phyloP scores from a whole-genome alignment of 2,329 filamentous ascomycete species.

The Podosphaera fusca region DNA sequence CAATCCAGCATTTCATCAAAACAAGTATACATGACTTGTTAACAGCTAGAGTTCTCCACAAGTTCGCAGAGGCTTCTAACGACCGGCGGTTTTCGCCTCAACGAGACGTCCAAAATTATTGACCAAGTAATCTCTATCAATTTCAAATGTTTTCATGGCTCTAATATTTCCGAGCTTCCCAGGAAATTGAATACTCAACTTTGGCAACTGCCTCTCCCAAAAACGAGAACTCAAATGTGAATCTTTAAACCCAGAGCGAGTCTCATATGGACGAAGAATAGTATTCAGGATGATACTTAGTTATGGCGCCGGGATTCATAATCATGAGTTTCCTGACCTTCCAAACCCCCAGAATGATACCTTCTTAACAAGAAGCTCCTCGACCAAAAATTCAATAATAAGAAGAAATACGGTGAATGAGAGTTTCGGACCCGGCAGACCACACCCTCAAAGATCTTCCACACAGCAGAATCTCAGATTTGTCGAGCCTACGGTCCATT shows the following conservation, averaged over 20 bases:
- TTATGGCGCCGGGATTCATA: slow-evolving; percentile 12
- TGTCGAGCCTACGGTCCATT: slow-evolving; percentile 10
- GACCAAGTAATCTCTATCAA: no score
- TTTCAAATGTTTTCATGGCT: no score
- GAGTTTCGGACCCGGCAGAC: slow-evolving; percentile 5
- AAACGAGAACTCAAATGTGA: background rate
- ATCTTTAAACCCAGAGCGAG: slow-evolving; percentile 21
- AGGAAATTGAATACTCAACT: background rate
- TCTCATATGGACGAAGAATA: no score
- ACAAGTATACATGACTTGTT: no score
- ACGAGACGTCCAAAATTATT: no score
- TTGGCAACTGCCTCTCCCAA: background rate
- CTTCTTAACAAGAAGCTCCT: slow-evolving; percentile 7
- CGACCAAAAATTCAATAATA: slow-evolving; percentile 10
- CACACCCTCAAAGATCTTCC: slow-evolving; percentile 8
- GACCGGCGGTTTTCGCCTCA: no score
- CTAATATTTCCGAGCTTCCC: background rate
- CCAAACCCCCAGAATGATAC: slow-evolving; percentile 1
- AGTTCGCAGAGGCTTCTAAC: no score
- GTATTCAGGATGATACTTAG: slow-evolving; percentile 14
- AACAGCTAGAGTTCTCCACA: no score
- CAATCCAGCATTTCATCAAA: no score
- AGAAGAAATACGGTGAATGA: slow-evolving; percentile 10
- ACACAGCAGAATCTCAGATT: slow-evolving; percentile 9
- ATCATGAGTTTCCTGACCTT: slow-evolving; percentile 11